A percentile compares a stretch with the other conserved stretches of the same genome.
phyloP scores from a whole-genome alignment of 768 basidiomycete species.

The Gelatoporia subvermispora region DNA sequence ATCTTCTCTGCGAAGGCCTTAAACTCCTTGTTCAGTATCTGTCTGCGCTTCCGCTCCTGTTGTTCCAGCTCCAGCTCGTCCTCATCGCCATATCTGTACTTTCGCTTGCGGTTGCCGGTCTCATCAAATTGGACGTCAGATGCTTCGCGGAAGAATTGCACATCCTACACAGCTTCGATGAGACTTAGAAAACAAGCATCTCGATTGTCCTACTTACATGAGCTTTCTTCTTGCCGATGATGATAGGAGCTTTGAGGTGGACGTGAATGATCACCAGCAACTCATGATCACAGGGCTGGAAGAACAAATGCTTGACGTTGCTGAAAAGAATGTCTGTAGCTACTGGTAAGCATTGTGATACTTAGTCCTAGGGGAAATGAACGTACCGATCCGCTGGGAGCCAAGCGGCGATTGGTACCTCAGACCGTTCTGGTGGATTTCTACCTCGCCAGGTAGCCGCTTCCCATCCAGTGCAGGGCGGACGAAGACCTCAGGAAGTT shows the following conservation, averaged over 20 bases:
- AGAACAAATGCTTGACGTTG: constrained; percentile 98
- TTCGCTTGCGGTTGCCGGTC: constrained; percentile 97
- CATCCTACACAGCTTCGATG: constrained; percentile 51
- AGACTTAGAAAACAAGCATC: not conserved
- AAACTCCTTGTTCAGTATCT: constrained; percentile 90
- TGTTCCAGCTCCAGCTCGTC: constrained; percentile 99
- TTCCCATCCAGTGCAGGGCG: constrained; percentile 94
- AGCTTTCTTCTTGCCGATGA: constrained; percentile 98
- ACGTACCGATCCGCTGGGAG: constrained; percentile 85
- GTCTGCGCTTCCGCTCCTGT: constrained; percentile 87
- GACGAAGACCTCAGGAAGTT: constrained; percentile 88
- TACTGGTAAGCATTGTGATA: not conserved
- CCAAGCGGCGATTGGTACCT: constrained; percentile 85
- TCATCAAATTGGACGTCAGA: constrained; percentile 98
- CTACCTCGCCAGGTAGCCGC: constrained; percentile 93
- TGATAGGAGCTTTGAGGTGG: constrained; percentile 91
- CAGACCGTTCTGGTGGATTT: constrained; percentile 96
- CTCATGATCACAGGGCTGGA: constrained; percentile 98
- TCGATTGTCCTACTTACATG: constrained; percentile 49
- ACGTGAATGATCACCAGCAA: constrained; percentile 91
- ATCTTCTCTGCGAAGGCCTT: constrained; percentile 90
- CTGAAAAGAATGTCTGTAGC: constrained; percentile 82
- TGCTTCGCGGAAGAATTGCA: constrained; percentile 98
- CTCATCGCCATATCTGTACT: constrained; percentile 95
- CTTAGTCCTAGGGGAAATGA: not conserved